Evolutionary conservation across 2,329 filamentous ascomycete genomes (phyloP), one percentile per base, ranked within the genome.

Genomic region (Fusarium verrucosum): DNA sequence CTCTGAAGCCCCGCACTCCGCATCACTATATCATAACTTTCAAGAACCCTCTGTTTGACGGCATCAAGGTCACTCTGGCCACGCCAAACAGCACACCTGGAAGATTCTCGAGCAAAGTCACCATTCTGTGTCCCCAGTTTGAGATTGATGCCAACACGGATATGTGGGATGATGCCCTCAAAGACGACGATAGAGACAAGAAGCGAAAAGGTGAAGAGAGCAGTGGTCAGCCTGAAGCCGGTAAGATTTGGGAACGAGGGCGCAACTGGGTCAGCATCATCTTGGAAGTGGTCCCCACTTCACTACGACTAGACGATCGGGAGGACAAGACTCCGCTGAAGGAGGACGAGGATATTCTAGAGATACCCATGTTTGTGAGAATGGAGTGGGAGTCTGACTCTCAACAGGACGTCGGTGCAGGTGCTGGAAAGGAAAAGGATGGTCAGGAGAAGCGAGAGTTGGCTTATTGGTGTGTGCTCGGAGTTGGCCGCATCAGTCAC

Each of bases 231-330:
- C 87, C 91, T 16, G 93, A 96, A 76, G 92, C 92, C 0, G 95
- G 94, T 49, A 98, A 98, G 78, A 89, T 98, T n/a, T 99, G 92
- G 91, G 94, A 97, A 65, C 87, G 89, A 50, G 94, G 94, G 0
- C 84, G 94, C 32, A 99, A 98, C 76, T 97, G 94, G 92, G 95
- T 95, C 16, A 95, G 89, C 66, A 92, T 99, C 11, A 91, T 97
- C 19, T 83, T 99, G 23, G 95, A 99, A 75, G 90, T 99, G 14
- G 86, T 97, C 1, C 86, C 94, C 3, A 81, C 87, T 1, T 83
- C 82, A 40, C 74, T 88, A 20, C 75, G 76, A 33, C 67, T 79
- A 2, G 80, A 81, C 28, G 30, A 70, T 58, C 37, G 51, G 26
- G 74, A 78, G 23, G 81, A 83, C 62, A 74, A 80, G 43, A 75